phyloP scores from a whole-genome alignment of 2,329 filamentous ascomycete species.

The Alternaria ventricosa region DNA sequence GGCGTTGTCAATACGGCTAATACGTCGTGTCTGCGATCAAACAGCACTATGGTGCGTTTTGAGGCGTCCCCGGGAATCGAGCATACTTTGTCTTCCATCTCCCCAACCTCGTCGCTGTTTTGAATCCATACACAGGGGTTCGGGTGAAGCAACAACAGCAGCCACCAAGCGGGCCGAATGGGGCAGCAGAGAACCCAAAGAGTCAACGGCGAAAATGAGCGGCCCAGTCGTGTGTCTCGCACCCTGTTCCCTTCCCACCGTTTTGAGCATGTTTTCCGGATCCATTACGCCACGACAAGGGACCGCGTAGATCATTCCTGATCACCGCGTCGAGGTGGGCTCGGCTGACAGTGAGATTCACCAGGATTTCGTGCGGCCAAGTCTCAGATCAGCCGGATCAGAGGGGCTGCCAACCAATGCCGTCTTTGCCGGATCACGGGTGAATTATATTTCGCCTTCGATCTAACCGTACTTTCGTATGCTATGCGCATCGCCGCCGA shows the following conservation, averaged over 20 bases:
- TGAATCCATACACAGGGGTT: constrained; percentile 4
- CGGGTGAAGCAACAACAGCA: constrained; percentile 2
- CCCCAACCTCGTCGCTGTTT: neutral
- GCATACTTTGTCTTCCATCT: neutral
- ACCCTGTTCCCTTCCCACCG: constrained; percentile 35
- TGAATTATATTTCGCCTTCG: constrained; percentile 10
- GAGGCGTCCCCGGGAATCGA: neutral
- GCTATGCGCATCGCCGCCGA: constrained; percentile 18
- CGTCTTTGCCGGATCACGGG: constrained; percentile 18
- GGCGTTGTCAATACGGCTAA: neutral
- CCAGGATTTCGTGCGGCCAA: constrained; percentile 32
- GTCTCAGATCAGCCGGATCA: constrained; percentile 46
- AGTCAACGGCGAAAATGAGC: constrained; percentile 20
- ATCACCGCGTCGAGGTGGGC: constrained; percentile 34
- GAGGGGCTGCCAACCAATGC: constrained; percentile 18
- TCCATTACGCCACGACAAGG: constrained; percentile 41
- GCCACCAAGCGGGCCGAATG: constrained; percentile 15
- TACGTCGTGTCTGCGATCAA: neutral
- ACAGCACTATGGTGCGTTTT: neutral
- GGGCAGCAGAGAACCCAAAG: constrained; percentile 10
- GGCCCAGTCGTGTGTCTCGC: constrained; percentile 18
- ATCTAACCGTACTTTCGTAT: constrained; percentile 16
- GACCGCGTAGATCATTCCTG: constrained; percentile 42
- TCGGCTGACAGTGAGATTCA: constrained; percentile 37
- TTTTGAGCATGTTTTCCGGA: constrained; percentile 43